phyloP scores from a whole-genome alignment of 345 rosid species.

The Gossypium herbaceum region DNA sequence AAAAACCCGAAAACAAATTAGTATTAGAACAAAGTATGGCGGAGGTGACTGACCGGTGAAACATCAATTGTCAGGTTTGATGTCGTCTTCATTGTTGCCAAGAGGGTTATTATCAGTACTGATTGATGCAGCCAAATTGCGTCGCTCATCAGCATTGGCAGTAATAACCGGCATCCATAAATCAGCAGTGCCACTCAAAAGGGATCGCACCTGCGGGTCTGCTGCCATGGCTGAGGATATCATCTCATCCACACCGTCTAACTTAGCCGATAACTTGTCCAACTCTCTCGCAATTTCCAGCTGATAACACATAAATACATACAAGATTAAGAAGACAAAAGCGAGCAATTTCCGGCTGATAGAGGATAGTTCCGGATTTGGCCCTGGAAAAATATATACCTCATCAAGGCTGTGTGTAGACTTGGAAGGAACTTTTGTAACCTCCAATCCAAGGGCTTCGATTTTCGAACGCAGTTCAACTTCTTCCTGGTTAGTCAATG shows the following conservation, averaged over 20 bases:
- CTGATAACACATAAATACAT: constrained; percentile 23
- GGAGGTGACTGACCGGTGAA: neutral
- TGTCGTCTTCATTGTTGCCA: neutral
- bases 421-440: constrained; percentile 66
- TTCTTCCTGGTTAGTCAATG: constrained; percentile 72
- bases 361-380: neutral
- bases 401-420: constrained; percentile 51
- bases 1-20: neutral
- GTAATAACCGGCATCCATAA: constrained; percentile 88
- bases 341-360: neutral
- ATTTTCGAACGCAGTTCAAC: constrained; percentile 83
- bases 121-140: constrained; percentile 46
- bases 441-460: constrained; percentile 78
- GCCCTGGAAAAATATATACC: constrained; percentile 25
- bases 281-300: constrained; percentile 74
- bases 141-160: constrained; percentile 65
- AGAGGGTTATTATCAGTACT: constrained; percentile 23
- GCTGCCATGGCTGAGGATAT: constrained; percentile 61
- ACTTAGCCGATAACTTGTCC: constrained; percentile 73
- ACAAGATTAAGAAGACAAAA: neutral
- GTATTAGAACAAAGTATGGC: neutral
- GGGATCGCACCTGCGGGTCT: constrained; percentile 71
- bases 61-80: neutral
- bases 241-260: constrained; percentile 82
- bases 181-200: constrained; percentile 72